Percentiles rank a stretch among this genome's conserved stretches.
Evolutionary conservation across 768 basidiomycete species (phyloP).

Genomic region (Pleurotus djamor): DNA sequence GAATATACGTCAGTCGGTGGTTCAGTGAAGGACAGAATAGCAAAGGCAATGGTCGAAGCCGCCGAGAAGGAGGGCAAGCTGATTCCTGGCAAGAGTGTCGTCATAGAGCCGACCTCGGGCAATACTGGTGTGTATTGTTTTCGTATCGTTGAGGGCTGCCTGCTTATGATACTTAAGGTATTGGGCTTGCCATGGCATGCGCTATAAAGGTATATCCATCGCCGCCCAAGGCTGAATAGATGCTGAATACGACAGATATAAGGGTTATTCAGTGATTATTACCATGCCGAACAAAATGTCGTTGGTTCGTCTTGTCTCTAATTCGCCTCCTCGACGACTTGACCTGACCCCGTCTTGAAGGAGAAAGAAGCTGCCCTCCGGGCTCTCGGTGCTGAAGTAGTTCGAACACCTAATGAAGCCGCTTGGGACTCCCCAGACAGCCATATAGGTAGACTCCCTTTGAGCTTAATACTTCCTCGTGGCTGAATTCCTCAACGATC

Average conservation of each 20-base stretch:
- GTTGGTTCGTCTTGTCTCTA: conserved; percentile 35
- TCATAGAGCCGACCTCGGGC: conserved; percentile 95
- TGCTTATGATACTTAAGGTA: conserved; percentile 38
- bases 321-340: neutral
- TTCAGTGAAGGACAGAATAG: conserved; percentile 94
- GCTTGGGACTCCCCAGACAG: conserved; percentile 88
- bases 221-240: conserved; percentile 19
- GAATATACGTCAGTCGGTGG: conserved; percentile 93
- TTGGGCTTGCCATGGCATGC: conserved; percentile 90
- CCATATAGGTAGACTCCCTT: conserved; percentile 77
- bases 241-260: conserved; percentile 76
- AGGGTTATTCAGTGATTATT: conserved; percentile 91
- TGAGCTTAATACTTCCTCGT: conserved; percentile 44
- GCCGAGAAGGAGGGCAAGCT: conserved; percentile 88
- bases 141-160: conserved; percentile 3
- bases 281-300: conserved; percentile 97
- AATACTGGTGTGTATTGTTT: conserved; percentile 73
- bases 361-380: conserved; percentile 94
- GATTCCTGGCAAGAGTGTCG: conserved; percentile 82
- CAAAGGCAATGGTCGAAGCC: conserved; percentile 94
- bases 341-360: conserved; percentile 22
- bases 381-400: conserved; percentile 90
- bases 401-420: conserved; percentile 90
- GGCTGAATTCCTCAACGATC: conserved; percentile 87
- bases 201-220: conserved; percentile 78